Conservation (phyloP, 441 rosid genomes). For the Raphanus hybrid region DNA sequence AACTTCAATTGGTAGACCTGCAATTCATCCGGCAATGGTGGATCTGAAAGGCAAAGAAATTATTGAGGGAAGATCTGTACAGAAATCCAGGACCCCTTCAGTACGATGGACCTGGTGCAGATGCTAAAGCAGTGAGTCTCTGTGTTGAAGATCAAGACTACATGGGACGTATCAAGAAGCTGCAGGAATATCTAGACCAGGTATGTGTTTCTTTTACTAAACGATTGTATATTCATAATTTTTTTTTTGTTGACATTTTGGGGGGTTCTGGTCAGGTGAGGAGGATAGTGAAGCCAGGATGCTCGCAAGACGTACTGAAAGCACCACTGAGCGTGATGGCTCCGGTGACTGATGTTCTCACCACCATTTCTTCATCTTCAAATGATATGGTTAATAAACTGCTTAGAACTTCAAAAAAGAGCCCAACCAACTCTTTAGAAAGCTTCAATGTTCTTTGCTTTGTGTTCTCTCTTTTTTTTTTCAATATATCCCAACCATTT, state of each 20-base stretch:
- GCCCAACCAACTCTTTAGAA: too few species aligned
- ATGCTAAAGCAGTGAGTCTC: conserved; percentile 78
- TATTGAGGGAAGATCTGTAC: conserved; percentile 89
- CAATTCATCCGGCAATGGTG: conserved; percentile 92
- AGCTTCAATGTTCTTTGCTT: too few species aligned
- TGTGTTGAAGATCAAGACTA: conserved; percentile 99
- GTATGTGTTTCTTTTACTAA: conserved; percentile 45
- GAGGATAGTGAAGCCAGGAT: conserved; percentile 93
- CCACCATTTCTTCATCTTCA: conserved; percentile 66
- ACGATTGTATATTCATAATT: neutral
- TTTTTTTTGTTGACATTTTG: neutral
- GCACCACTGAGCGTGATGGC: conserved; percentile 95
- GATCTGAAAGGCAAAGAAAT: conserved; percentile 89
- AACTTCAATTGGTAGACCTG: conserved; percentile 87
- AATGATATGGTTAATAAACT: conserved; percentile 46
- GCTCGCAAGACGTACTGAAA: conserved; percentile 90
- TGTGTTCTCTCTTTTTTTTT: too few species aligned
- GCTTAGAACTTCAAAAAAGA: too few species aligned
- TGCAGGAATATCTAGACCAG: conserved; percentile 93
- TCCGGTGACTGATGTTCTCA: conserved; percentile 89
- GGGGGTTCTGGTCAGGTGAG: conserved; percentile 57
- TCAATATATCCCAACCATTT: too few species aligned
- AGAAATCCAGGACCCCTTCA: conserved; percentile 99
- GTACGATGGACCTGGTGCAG: conserved; percentile 97
- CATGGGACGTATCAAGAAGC: conserved; percentile 96